Percentiles rank a stretch among this genome's conserved stretches.
Evolutionary conservation across 2,329 filamentous ascomycete species (phyloP).

Genomic region (Dendrostoma leiphaemia): DNA sequence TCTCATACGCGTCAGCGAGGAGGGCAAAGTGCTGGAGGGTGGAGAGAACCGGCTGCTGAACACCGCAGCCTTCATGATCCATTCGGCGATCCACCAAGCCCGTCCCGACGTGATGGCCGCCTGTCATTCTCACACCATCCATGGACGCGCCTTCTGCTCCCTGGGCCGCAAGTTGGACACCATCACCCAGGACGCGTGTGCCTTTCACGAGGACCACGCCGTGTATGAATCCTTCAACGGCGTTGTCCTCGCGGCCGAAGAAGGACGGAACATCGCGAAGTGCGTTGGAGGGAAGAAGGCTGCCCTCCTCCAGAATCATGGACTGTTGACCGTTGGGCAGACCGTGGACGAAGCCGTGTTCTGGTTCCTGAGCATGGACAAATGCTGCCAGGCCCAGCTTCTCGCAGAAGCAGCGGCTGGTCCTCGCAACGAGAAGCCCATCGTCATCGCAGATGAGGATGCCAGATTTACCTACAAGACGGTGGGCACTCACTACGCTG

Average conservation of each 20-base stretch:
- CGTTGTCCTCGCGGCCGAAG: slow-evolving; percentile 50
- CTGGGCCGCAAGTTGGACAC: slow-evolving; percentile 63
- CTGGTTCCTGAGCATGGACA: slow-evolving; percentile 53
- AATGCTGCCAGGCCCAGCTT: slow-evolving; percentile 46
- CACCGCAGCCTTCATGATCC: slow-evolving; percentile 43
- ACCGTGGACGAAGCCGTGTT: slow-evolving; percentile 51
- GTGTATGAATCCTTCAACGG: slow-evolving; percentile 40
- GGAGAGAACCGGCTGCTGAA: slow-evolving; percentile 39
- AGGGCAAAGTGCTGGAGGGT: slow-evolving; percentile 62
- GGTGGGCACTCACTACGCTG: slow-evolving; percentile 58
- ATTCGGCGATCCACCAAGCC: slow-evolving; percentile 49
- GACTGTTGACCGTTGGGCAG: slow-evolving; percentile 48
- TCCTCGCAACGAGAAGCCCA: slow-evolving; percentile 60
- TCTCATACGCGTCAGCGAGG: slow-evolving; percentile 63
- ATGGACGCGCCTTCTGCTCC: slow-evolving; percentile 57
- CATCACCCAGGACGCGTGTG: slow-evolving; percentile 61
- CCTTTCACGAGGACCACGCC: slow-evolving; percentile 53
- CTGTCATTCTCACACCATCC: slow-evolving; percentile 53
- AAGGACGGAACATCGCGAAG: slow-evolving; percentile 47
- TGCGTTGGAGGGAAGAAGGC: slow-evolving; percentile 49
- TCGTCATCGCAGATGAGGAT: slow-evolving; percentile 68
- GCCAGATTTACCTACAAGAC: slow-evolving; percentile 66
- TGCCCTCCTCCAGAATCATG: slow-evolving; percentile 54
- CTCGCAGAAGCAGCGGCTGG: slow-evolving; percentile 58
- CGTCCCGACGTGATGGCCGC: slow-evolving; percentile 54